Percentiles rank a stretch among this genome's conserved stretches.
Evolutionary conservation across 805 yeast genomes (phyloP).

Genomic region (Candida yuanshanica): DNA sequence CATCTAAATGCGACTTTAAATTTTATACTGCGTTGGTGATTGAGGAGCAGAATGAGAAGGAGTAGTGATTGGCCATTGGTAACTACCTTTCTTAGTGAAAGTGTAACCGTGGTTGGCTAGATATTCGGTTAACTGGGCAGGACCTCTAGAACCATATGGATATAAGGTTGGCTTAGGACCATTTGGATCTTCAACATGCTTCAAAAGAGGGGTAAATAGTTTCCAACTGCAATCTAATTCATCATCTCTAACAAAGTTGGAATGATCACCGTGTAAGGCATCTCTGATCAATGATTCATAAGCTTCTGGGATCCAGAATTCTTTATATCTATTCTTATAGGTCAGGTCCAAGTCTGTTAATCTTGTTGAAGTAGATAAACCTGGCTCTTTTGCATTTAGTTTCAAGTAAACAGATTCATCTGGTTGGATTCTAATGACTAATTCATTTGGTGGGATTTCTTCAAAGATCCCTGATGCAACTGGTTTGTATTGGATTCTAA

Average conservation of each 20-base stretch:
- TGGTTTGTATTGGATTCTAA: constrained; percentile 85
- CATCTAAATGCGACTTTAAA: too few relatives aligned
- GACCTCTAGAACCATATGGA: constrained; percentile 91
- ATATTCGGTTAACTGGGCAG: constrained; percentile 55
- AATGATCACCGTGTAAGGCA: constrained; percentile 85
- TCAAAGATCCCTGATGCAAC: constrained; percentile 79
- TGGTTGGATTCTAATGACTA: constrained; percentile 93
- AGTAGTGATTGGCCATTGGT: constrained; percentile 88
- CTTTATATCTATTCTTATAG: constrained; percentile 72
- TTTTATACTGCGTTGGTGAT: background rate
- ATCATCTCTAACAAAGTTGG: constrained; percentile 96
- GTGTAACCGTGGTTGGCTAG: constrained; percentile 67
- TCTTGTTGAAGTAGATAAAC: constrained; percentile 74
- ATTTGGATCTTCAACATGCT: constrained; percentile 66
- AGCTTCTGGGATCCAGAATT: constrained; percentile 96
- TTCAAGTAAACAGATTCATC: constrained; percentile 90
- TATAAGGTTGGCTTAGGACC: constrained; percentile 65
- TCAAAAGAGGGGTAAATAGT: constrained; percentile 84
- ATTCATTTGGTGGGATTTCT: constrained; percentile 82
- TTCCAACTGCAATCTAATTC: constrained; percentile 93
- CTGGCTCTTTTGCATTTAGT: constrained; percentile 91
- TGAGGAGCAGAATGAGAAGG: constrained; percentile 20
- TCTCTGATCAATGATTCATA: constrained; percentile 94
- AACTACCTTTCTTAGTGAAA: constrained; percentile 55
- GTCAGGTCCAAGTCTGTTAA: constrained; percentile 89